Base-by-base conservation (phyloP, 2,329 filamentous ascomycete genomes). In the Pestalotiopsis sp. region DNA sequence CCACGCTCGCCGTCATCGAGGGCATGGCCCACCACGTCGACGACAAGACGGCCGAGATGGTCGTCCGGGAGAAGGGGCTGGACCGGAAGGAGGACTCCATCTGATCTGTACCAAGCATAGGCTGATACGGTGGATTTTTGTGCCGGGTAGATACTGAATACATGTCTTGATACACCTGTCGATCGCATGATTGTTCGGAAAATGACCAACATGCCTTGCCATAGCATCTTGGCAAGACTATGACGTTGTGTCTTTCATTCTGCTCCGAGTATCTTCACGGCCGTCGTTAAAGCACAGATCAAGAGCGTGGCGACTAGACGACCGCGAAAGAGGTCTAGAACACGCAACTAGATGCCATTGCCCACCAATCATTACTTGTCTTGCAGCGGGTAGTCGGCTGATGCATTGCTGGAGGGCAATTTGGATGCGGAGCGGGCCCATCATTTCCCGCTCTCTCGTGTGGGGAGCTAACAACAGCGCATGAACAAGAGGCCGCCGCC, bases 1-100 rank as follows among this genome's bases (percentile, higher is more conserved):
- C 66, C 2, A 62, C 59, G 13, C 66, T 60, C 10, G 22, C 52
- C 3, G 66, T 65, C 2, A 52, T 65, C n/a, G 66, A 65, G 55
- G 39, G 24, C 17, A 44, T 67, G 61, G 66, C 61, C 3, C n/a
- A 64, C 26, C n/a, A 52, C 2, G 55, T 62, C 10, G 63, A 57
- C 20, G 40, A 35, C 11, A 65, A 65, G 63, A 57, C 24, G 7
- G 63, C 63, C 4, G 63, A 40, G 63, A 9, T 65, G n/a, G 35
- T 65, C 4, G 26, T 24, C 17, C 22, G 22, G 17, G 63, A 65
- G 26, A 44, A 65, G 13, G 63, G 63, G 5, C 48, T 65, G 44
- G 63, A 65, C 14, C 40, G 14, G 44, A 55, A 65, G 58, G 58
- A 61, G 6, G 58, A 6, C 10, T 39, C 58, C 11, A 24, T 40